Conservation (phyloP, 2,329 filamentous ascomycete species). For the Ophiostoma pallidulum region DNA sequence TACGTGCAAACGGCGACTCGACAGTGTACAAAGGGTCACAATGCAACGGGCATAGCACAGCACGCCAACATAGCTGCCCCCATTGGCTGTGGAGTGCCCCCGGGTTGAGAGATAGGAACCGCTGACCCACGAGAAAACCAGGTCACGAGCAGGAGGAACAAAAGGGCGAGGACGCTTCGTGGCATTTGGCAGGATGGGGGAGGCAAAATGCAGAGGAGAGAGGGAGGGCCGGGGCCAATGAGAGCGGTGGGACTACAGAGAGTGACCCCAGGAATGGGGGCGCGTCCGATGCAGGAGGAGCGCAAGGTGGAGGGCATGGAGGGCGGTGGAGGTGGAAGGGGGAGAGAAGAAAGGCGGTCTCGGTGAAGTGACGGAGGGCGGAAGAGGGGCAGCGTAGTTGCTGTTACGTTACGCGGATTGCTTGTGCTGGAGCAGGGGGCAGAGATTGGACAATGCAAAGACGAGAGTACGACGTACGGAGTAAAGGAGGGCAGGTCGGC, state of each 20-base stretch:
- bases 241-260: neutral
- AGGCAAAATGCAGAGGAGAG: neutral
- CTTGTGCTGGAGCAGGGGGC: too few relatives aligned
- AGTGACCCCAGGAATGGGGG: too few relatives aligned
- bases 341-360: neutral
- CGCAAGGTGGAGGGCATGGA: neutral
- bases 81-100: neutral
- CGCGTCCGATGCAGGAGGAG: constrained; percentile 10
- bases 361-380: neutral
- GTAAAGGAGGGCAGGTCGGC: neutral
- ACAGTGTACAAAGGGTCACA: neutral
- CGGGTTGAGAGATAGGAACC: neutral
- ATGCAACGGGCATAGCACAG: neutral
- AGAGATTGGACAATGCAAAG: too few relatives aligned
- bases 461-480: neutral
- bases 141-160: constrained; percentile 5
- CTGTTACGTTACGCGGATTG: too few relatives aligned
- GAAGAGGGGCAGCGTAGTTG: too few relatives aligned
- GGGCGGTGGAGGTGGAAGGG: too few relatives aligned
- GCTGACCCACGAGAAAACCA: neutral
- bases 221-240: neutral
- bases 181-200: too few relatives aligned
- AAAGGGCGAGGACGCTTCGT: neutral
- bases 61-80: too few relatives aligned
- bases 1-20: neutral